Conservation (phyloP, 768 basidiomycete genomes). For the Termitomyces sp. region DNA sequence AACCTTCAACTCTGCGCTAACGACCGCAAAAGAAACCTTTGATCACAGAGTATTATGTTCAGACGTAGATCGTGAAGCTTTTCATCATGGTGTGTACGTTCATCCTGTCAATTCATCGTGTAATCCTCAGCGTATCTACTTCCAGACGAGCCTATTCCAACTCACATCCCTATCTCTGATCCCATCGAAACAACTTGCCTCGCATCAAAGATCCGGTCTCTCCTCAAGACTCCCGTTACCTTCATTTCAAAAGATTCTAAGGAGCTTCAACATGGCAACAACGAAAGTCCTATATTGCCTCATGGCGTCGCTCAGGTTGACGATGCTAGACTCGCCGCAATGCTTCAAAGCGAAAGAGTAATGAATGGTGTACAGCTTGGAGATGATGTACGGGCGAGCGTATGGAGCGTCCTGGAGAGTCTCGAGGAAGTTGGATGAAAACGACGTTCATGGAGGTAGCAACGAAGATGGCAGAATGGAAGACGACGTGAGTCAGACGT, state of each 20-base stretch:
- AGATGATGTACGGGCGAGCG: conserved; percentile 12
- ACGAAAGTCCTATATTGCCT: conserved; percentile 25
- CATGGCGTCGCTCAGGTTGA: conserved; percentile 26
- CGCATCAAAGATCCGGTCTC: conserved; percentile 42
- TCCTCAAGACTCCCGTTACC: conserved; percentile 1
- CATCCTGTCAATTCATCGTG: neutral
- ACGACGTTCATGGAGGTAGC: neutral
- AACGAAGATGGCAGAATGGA: conserved; percentile 2
- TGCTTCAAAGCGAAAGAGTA: conserved; percentile 42
- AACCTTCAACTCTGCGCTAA: neutral
- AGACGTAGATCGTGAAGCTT: neutral
- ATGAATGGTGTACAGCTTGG: conserved; percentile 53
- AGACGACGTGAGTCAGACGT: conserved; percentile 18
- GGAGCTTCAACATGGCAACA: neutral
- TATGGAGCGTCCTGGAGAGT: conserved; percentile 3
- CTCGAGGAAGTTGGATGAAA: neutral
- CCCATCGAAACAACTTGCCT: conserved; percentile 37
- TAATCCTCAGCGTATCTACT: neutral
- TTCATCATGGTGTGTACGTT: neutral
- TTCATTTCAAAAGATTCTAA: neutral
- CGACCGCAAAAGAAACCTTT: neutral
- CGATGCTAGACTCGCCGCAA: conserved; percentile 38
- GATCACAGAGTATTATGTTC: neutral
- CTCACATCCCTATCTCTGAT: conserved; percentile 1
- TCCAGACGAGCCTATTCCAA: neutral